A percentile compares a stretch with the other conserved stretches of the same genome.
Conservation (phyloP, 1,284 basidiomycete species). For the Macrocystidia cucumis region DNA sequence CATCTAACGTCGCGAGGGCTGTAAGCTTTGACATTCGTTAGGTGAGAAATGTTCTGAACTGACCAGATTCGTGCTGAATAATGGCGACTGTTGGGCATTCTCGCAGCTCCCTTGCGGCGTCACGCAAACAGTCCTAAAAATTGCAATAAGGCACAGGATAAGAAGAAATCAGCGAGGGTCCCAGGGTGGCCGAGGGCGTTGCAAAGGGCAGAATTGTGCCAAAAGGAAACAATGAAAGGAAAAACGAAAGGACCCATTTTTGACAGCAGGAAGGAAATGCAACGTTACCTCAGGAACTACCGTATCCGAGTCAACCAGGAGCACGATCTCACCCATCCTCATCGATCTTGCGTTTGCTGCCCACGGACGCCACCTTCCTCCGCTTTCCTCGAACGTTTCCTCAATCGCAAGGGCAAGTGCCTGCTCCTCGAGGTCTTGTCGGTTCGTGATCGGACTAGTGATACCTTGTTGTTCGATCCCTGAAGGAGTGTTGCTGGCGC, state of each 20-base stretch:
- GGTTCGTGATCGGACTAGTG: not conserved
- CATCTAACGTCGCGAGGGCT: too few relatives aligned
- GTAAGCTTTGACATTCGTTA: too few relatives aligned
- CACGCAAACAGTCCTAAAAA: conserved; percentile 69
- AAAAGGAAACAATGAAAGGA: too few relatives aligned
- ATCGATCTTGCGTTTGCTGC: conserved; percentile 52
- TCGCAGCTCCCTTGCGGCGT: conserved; percentile 74
- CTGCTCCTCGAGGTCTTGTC: conserved; percentile 27
- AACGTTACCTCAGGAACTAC: conserved; percentile 56
- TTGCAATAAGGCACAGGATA: too few relatives aligned
- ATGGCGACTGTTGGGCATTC: conserved; percentile 70
- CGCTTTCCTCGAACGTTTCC: conserved; percentile 54
- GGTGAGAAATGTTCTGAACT: too few relatives aligned
- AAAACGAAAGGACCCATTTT: not conserved
- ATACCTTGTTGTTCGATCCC: too few relatives aligned
- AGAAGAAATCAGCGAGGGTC: too few relatives aligned
- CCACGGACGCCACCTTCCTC: conserved; percentile 48
- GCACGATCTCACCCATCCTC: conserved; percentile 56
- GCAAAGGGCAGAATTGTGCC: too few relatives aligned
- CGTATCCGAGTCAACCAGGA: conserved; percentile 78
- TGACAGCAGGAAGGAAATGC: not conserved
- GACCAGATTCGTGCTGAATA: conserved; percentile 67
- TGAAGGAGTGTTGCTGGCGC: too few relatives aligned
- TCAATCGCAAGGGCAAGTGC: conserved; percentile 57
- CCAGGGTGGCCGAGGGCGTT: too few relatives aligned